A percentile compares a stretch with the other conserved stretches of the same genome.
These are phyloP conservation scores for Mycena alexandri DNA, from an alignment of 768 basidiomycete species.

Conservation along the genomic window DNA sequence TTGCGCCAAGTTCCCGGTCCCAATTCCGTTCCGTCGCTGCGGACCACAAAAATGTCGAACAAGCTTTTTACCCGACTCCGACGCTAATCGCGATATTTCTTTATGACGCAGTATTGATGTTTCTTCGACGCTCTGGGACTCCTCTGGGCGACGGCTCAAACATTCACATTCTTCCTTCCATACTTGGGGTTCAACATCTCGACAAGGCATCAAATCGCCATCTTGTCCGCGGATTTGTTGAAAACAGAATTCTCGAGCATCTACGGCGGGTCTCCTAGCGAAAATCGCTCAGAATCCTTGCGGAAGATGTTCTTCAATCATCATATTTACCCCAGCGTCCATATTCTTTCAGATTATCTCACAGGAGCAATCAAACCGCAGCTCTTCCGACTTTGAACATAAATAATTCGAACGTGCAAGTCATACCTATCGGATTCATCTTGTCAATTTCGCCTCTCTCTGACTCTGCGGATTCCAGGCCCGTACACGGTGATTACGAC, in stretches of 20 bases:
- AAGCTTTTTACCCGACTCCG: slow-evolving; percentile 13
- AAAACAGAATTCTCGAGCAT: too few species aligned
- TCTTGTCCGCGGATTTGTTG: too few species aligned
- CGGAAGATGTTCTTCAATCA: too few species aligned
- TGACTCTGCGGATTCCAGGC: not conserved
- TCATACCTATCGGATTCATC: slow-evolving; percentile 7
- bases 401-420: not conserved
- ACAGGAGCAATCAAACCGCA: not conserved
- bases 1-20: slow-evolving; percentile 19
- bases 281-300: too few species aligned
- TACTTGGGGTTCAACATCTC: not conserved
- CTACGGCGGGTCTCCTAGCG: too few species aligned
- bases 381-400: not conserved
- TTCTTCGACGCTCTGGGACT: not conserved
- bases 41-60: slow-evolving; percentile 19
- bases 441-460: not conserved
- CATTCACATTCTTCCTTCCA: not conserved
- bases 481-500: not conserved
- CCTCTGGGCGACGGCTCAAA: not conserved
- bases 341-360: not conserved
- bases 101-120: not conserved
- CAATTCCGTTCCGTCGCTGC: not conserved
- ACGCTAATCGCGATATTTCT: not conserved
- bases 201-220: too few species aligned
- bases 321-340: too few species aligned